Conservation (phyloP, 2,329 filamentous ascomycete genomes). For the Fusarium burgessii region DNA sequence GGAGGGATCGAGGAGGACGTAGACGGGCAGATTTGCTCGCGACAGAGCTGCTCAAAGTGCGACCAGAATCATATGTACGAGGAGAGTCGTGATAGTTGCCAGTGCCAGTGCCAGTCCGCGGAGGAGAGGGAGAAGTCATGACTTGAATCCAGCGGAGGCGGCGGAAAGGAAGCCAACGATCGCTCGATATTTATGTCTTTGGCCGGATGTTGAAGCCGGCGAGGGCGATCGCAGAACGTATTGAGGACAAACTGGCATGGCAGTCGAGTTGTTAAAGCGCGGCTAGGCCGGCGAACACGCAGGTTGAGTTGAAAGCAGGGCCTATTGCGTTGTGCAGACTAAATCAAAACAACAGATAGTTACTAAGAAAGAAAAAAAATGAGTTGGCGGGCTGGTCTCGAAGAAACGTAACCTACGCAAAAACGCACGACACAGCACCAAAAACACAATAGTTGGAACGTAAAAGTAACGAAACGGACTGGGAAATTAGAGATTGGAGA, state of each 20-base stretch:
- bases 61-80: slow-evolving; percentile 36
- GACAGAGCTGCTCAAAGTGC: slow-evolving; percentile 38
- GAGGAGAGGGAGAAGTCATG: slow-evolving; percentile 47
- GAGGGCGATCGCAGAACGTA: slow-evolving; percentile 42
- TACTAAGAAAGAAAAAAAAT: not conserved
- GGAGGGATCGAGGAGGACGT: slow-evolving; percentile 45
- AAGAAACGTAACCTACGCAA: not conserved
- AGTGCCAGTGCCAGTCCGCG: slow-evolving; percentile 34
- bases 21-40: slow-evolving; percentile 33
- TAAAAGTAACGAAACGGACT: not conserved
- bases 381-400: slow-evolving; percentile 1
- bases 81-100: slow-evolving; percentile 39
- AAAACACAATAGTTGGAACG: slow-evolving; percentile 3
- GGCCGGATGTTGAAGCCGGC: slow-evolving; percentile 38
- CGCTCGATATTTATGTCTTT: slow-evolving; percentile 25
- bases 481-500: slow-evolving; percentile 23
- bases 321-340: not conserved
- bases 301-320: slow-evolving; percentile 1
- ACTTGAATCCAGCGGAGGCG: slow-evolving; percentile 23
- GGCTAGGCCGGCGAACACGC: slow-evolving; percentile 37
- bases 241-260: slow-evolving; percentile 41
- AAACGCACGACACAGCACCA: slow-evolving; percentile 6
- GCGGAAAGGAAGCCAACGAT: slow-evolving; percentile 12
- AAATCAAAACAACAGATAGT: not conserved
- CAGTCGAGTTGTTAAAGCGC: slow-evolving; percentile 36